Conservation (phyloP, 805 yeast species). For the Wickerhamiella azymoides region DNA sequence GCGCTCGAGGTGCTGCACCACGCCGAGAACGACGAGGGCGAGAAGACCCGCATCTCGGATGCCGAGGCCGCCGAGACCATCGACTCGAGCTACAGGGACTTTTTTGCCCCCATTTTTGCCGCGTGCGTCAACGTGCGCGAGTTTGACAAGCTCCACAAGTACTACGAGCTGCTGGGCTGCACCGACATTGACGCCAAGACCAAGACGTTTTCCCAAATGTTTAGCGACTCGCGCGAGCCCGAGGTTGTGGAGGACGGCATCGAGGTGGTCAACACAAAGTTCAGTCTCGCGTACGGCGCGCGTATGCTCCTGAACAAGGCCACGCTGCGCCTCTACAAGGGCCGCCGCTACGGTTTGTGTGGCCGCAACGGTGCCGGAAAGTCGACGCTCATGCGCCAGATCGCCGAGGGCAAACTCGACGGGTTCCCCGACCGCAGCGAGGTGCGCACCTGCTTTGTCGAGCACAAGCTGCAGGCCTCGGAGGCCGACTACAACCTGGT, state of each 20-base stretch:
- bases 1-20: conserved; percentile 71
- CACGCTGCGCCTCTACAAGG: conserved; percentile 70
- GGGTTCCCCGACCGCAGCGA: conserved; percentile 89
- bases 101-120: conserved; percentile 27
- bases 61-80: conserved; percentile 36
- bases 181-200: conserved; percentile 12
- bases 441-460: conserved; percentile 88
- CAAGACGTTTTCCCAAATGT: conserved; percentile 26
- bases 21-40: conserved; percentile 65
- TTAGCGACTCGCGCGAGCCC: conserved; percentile 31
- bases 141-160: conserved; percentile 22
- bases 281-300: conserved; percentile 94
- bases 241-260: conserved; percentile 66
- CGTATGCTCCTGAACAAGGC: conserved; percentile 94
- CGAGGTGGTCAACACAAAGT: conserved; percentile 85
- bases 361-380: conserved; percentile 99
- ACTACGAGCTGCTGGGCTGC: conserved; percentile 9
- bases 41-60: conserved; percentile 56
- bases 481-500: conserved; percentile 87
- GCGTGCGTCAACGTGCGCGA: conserved; percentile 28
- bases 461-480: conserved; percentile 89
- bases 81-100: conserved; percentile 23
- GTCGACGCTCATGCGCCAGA: conserved; percentile 92
- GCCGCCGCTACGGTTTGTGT: conserved; percentile 94
- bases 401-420: conserved; percentile 90